Percentiles rank a stretch among this genome's conserved stretches.
These are phyloP conservation scores for Geoglossum glabrum DNA, from an alignment of 495 filamentous ascomycete genomes.

Conservation along the genomic window DNA sequence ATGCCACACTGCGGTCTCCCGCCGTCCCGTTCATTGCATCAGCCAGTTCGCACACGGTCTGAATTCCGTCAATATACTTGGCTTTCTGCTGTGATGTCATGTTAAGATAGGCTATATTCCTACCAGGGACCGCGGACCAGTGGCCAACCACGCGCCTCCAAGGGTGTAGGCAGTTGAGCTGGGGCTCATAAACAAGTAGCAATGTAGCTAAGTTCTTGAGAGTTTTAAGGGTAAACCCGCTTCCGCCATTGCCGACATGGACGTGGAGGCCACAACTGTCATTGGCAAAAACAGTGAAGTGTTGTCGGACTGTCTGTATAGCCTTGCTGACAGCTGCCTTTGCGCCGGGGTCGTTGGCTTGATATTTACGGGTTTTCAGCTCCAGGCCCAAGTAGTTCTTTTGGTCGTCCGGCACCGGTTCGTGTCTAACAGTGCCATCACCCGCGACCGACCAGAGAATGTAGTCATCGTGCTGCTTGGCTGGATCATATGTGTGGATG, in stretches of 20 bases:
- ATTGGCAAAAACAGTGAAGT: slow-evolving; percentile 17
- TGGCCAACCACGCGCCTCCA: background rate
- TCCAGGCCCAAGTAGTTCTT: background rate
- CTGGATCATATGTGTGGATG: background rate
- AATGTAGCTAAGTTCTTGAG: slow-evolving; percentile 19
- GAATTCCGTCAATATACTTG: background rate
- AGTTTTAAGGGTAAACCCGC: slow-evolving; percentile 11
- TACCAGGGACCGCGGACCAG: background rate
- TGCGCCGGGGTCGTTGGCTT: background rate
- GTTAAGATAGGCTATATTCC: background rate
- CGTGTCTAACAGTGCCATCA: too few species aligned
- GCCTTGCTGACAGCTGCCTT: background rate
- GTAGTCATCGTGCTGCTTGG: too few species aligned
- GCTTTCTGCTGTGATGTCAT: background rate
- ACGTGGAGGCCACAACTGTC: slow-evolving; percentile 19
- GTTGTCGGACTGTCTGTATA: slow-evolving; percentile 12
- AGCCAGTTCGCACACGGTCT: background rate
- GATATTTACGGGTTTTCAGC: background rate
- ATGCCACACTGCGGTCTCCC: background rate
- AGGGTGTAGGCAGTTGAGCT: slow-evolving; percentile 19
- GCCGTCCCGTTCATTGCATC: background rate
- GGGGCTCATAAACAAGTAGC: slow-evolving; percentile 20
- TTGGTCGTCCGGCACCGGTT: too few species aligned
- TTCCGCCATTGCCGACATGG: slow-evolving; percentile 18
- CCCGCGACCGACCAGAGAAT: too few species aligned